These are phyloP conservation scores for Magnusiomyces magnusii DNA, from an alignment of 1,139 yeast genomes.

Conservation along the genomic window DNA sequence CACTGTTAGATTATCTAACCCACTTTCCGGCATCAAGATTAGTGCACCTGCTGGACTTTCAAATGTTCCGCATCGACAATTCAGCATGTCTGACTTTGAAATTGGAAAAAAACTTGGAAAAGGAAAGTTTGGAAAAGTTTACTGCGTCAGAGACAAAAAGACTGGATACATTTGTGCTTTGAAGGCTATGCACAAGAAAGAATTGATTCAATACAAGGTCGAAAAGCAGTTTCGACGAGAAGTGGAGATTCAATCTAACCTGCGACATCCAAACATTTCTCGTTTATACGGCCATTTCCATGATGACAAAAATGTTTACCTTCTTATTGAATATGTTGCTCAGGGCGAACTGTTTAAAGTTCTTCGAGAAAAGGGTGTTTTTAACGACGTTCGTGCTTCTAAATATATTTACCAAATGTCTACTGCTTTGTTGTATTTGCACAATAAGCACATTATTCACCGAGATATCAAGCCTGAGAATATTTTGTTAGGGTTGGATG, in stretches of 20 bases:
- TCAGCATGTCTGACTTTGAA: constrained; percentile 59
- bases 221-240: constrained; percentile 86
- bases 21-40: constrained; percentile 24
- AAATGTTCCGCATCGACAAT: constrained; percentile 21
- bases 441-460: constrained; percentile 72
- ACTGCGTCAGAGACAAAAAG: constrained; percentile 70
- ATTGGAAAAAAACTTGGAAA: constrained; percentile 84
- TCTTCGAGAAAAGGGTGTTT: constrained; percentile 54
- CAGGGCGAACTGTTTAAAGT: constrained; percentile 82
- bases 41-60: constrained; percentile 6
- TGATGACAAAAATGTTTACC: constrained; percentile 69
- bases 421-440: constrained; percentile 66
- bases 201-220: constrained; percentile 65
- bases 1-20: constrained; percentile 24
- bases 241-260: constrained; percentile 77
- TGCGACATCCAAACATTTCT: constrained; percentile 70
- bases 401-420: constrained; percentile 79
- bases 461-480: constrained; percentile 93
- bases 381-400: constrained; percentile 66
- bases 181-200: constrained; percentile 82
- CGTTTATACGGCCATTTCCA: constrained; percentile 79
- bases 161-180: constrained; percentile 82
- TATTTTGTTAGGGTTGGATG: constrained; percentile 64
- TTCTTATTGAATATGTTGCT: constrained; percentile 76
- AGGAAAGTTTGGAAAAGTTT: constrained; percentile 90